Evolutionary conservation across 2,329 filamentous ascomycete genomes (phyloP).

Genomic region (Curvularia verruculosa): DNA sequence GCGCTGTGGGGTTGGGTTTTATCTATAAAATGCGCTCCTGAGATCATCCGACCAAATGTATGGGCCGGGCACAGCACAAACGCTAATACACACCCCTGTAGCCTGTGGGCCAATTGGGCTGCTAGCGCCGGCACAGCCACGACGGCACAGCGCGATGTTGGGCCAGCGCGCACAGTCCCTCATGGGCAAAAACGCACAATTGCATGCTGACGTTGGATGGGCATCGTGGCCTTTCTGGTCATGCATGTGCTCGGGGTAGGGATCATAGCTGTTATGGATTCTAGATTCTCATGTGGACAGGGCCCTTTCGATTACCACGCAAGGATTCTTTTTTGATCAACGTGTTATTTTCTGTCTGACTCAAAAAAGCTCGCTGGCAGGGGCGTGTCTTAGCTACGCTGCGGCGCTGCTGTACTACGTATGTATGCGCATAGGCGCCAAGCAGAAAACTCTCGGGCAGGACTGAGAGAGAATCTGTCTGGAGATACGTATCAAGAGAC

Average conservation of each 20-base stretch:
- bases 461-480: neutral
- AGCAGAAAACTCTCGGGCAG: neutral
- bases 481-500: neutral
- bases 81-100: neutral
- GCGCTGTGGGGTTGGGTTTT: neutral
- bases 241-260: neutral
- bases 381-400: neutral
- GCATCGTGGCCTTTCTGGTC: neutral
- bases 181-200: constrained; percentile 22
- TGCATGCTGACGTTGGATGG: constrained; percentile 15
- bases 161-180: constrained; percentile 19
- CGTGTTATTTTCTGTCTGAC: neutral
- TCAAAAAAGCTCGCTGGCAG: neutral
- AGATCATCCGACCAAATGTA: neutral
- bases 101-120: neutral
- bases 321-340: neutral
- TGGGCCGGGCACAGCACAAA: neutral
- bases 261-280: neutral
- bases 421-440: neutral
- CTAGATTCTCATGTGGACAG: constrained; percentile 6
- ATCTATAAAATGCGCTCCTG: neutral
- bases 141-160: neutral
- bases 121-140: constrained; percentile 4
- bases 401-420: neutral
- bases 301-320: neutral